Conservation (phyloP, 2,329 filamentous ascomycete genomes). For the Fusarium zealandicum region DNA sequence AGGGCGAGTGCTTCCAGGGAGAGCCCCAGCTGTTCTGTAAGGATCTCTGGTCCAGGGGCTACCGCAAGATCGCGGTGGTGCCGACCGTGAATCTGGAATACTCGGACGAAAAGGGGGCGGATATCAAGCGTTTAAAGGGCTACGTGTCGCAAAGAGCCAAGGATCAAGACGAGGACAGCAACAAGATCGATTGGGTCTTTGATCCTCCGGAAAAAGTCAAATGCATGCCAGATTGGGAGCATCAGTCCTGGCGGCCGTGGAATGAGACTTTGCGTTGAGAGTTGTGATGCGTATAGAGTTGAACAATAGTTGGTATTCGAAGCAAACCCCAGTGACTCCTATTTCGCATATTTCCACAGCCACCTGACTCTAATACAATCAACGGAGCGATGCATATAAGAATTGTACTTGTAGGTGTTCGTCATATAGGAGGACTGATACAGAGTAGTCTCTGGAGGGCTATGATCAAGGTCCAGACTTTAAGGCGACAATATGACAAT, state of each 20-base stretch:
- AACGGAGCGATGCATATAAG: too few species aligned
- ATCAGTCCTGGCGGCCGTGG: slow-evolving; percentile 54
- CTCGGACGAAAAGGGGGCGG: slow-evolving; percentile 51
- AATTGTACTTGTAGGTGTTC: too few species aligned
- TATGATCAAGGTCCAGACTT: too few species aligned
- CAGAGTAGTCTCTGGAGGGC: too few species aligned
- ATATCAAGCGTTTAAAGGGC: slow-evolving; percentile 59
- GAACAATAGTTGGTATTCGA: too few species aligned
- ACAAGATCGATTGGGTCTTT: slow-evolving; percentile 52
- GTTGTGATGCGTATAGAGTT: too few species aligned
- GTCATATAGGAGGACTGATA: too few species aligned
- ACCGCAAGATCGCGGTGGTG: slow-evolving; percentile 62
- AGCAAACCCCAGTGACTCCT: too few species aligned
- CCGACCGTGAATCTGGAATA: slow-evolving; percentile 65
- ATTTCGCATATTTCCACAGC: too few species aligned
- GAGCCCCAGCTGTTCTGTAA: slow-evolving; percentile 65
- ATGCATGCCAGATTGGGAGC: slow-evolving; percentile 54
- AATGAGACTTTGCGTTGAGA: slow-evolving; percentile 27
- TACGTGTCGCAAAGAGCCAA: slow-evolving; percentile 51
- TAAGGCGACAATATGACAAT: too few species aligned
- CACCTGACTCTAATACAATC: too few species aligned
- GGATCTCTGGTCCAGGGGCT: slow-evolving; percentile 60
- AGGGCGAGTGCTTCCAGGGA: slow-evolving; percentile 59
- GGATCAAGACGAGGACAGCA: slow-evolving; percentile 37
- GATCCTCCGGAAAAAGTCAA: slow-evolving; percentile 56